Conservation (phyloP, 2,329 filamentous ascomycete species). For the Parastagonospora avenae region DNA sequence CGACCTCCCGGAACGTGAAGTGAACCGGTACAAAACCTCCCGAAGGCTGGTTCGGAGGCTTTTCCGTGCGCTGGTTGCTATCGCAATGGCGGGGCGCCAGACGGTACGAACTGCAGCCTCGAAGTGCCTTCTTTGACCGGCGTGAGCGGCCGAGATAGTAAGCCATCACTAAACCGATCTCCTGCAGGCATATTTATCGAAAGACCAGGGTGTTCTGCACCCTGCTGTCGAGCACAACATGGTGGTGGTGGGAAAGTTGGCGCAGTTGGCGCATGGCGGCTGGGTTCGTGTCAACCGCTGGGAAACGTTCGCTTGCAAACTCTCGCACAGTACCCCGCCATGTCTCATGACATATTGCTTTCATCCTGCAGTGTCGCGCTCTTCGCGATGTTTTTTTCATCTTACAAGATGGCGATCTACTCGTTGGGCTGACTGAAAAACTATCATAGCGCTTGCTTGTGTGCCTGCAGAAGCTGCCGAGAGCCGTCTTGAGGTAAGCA, state of each 20-base stretch:
- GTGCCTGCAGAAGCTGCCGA: constrained; percentile 38
- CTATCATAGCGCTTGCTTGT: constrained; percentile 5
- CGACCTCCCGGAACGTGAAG: neutral
- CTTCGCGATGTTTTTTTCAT: neutral
- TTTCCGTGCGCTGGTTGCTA: constrained; percentile 21
- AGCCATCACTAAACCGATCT: constrained; percentile 16
- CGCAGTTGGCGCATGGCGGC: neutral
- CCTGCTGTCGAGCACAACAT: constrained; percentile 5
- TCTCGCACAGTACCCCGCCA: constrained; percentile 7
- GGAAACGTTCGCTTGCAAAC: constrained; percentile 15
- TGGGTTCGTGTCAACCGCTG: constrained; percentile 7
- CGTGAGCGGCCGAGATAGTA: neutral
- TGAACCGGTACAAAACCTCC: neutral
- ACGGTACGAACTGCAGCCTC: neutral
- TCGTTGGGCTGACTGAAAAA: neutral
- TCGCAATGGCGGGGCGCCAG: constrained; percentile 32
- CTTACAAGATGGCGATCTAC: neutral
- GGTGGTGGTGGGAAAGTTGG: constrained; percentile 1
- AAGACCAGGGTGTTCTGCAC: constrained; percentile 26
- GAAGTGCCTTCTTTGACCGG: constrained; percentile 2
- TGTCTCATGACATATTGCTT: constrained; percentile 11
- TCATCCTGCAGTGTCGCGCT: neutral
- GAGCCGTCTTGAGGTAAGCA: constrained; percentile 16
- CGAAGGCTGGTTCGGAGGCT: constrained; percentile 4
- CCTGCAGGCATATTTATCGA: constrained; percentile 35